Percentiles rank a stretch among this genome's conserved stretches.
These are phyloP conservation scores for Lactarius hatsudake DNA, from an alignment of 768 basidiomycete species.

Conservation along the genomic window DNA sequence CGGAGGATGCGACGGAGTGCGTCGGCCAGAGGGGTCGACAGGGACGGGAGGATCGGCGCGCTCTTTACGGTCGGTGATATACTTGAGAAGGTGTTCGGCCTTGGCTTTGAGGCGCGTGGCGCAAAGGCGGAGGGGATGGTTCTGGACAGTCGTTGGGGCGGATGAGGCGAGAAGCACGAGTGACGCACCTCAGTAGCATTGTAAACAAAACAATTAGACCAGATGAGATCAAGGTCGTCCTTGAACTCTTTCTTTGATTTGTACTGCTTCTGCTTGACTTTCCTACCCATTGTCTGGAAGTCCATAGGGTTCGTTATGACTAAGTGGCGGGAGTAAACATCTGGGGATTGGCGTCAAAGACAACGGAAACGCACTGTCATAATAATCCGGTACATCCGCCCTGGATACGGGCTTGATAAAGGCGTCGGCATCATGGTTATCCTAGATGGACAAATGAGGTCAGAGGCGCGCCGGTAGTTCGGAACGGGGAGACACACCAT, in stretches of 20 bases:
- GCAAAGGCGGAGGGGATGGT: conserved; percentile 82
- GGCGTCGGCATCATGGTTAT: conserved; percentile 88
- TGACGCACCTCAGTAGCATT: conserved; percentile 84
- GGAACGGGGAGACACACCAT: conserved; percentile 48
- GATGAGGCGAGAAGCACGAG: neutral
- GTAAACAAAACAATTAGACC: conserved; percentile 92
- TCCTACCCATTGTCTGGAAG: conserved; percentile 86
- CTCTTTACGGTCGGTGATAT: conserved; percentile 87
- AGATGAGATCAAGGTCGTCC: conserved; percentile 93
- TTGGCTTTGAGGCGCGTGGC: conserved; percentile 80
- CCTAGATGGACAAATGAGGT: conserved; percentile 39
- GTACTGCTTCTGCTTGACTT: conserved; percentile 89
- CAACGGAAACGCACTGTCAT: conserved; percentile 61
- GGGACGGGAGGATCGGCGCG: conserved; percentile 70
- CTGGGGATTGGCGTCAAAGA: conserved; percentile 1
- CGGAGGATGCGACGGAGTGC: conserved; percentile 36
- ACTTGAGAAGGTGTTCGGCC: conserved; percentile 79
- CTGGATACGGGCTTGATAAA: conserved; percentile 93
- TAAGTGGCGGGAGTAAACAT: conserved; percentile 34
- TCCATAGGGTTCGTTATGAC: conserved; percentile 97
- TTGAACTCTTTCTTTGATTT: conserved; percentile 93
- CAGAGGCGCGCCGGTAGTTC: conserved; percentile 31
- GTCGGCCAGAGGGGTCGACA: conserved; percentile 34
- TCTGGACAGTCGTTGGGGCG: conserved; percentile 42
- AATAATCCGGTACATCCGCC: conserved; percentile 90